phyloP scores from a whole-genome alignment of 805 yeast species.

The Saturnispora dispora region DNA sequence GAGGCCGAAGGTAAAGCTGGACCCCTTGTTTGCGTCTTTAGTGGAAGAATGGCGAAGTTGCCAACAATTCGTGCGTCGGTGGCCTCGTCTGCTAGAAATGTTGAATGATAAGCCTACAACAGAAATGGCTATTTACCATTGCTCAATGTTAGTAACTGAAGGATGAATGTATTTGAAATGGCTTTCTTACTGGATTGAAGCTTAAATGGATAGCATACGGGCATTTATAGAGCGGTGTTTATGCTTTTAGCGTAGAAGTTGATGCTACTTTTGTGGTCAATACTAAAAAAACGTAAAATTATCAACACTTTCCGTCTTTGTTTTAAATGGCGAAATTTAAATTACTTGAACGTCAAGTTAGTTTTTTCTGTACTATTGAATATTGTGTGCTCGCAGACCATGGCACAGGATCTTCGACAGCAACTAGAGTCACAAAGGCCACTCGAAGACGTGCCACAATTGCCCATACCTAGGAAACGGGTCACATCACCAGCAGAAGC shows the following conservation, averaged over 20 bases:
- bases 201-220: neutral
- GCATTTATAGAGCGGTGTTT: neutral
- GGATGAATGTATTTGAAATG: neutral
- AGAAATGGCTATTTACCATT: neutral
- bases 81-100: slow-evolving; percentile 57
- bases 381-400: neutral
- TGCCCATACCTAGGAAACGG: neutral
- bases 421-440: neutral
- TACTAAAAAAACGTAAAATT: neutral
- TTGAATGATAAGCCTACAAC: slow-evolving; percentile 63
- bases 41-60: slow-evolving; percentile 76
- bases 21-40: slow-evolving; percentile 78
- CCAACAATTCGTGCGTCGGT: slow-evolving; percentile 57
- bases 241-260: neutral
- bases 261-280: neutral
- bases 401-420: neutral
- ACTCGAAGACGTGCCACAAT: neutral
- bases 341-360: neutral
- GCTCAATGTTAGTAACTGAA: neutral
- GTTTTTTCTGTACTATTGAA: neutral
- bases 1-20: slow-evolving; percentile 75
- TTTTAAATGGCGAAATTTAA: neutral
- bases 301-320: neutral
- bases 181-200: too few relatives aligned
- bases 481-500: neutral